phyloP scores from a whole-genome alignment of 2,329 filamentous ascomycete species.

The Aspergillus pseudoglaucus region DNA sequence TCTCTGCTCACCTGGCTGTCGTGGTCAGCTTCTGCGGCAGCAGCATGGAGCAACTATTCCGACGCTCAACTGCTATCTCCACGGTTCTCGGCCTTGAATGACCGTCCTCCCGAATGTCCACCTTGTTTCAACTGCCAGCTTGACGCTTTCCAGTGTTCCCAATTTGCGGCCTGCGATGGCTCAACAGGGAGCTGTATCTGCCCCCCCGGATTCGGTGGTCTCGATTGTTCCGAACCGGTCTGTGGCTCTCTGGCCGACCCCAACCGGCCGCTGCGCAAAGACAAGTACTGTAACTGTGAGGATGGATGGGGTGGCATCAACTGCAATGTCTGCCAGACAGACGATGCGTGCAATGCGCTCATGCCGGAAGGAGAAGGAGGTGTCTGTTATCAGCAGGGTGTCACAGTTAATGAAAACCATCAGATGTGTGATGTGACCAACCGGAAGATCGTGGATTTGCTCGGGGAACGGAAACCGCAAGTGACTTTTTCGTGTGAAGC shows the following conservation, averaged over 20 bases:
- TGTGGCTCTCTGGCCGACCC: conserved; percentile 85
- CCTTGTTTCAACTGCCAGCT: conserved; percentile 94
- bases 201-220: conserved; percentile 84
- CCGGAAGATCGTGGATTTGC: conserved; percentile 78
- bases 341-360: conserved; percentile 78
- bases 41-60: conserved; percentile 48
- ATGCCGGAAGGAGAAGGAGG: conserved; percentile 78
- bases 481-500: conserved; percentile 89
- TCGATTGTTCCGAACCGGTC: conserved; percentile 86
- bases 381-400: conserved; percentile 84
- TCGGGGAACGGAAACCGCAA: conserved; percentile 79
- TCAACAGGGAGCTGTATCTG: conserved; percentile 90
- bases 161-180: conserved; percentile 82
- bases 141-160: conserved; percentile 82
- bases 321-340: conserved; percentile 86
- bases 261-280: conserved; percentile 68
- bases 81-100: conserved; percentile 64
- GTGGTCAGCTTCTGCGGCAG: conserved; percentile 12
- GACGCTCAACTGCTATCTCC: conserved; percentile 56
- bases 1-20: conserved; percentile 21
- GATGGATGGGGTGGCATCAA: conserved; percentile 96
- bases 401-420: conserved; percentile 89
- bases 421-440: conserved; percentile 99
- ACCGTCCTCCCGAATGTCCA: conserved; percentile 52
- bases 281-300: conserved; percentile 71